Evolutionary conservation across 1,139 yeast genomes (phyloP).

Genomic region (Yamadazyma aaseri): DNA sequence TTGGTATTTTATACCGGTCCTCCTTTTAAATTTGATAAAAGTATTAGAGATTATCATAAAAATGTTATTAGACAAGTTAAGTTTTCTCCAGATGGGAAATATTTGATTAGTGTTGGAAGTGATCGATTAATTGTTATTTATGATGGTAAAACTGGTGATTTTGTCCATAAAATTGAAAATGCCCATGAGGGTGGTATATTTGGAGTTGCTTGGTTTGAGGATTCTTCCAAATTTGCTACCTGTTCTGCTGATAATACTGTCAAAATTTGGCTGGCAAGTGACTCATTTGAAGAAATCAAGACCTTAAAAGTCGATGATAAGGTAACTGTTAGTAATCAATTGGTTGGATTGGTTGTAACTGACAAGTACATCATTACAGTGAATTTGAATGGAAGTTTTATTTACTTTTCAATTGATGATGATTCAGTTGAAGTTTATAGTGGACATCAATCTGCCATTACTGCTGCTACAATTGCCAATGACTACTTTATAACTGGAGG

Average conservation of each 20-base stretch:
- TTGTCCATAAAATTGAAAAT: conserved; percentile 48
- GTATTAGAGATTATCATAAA: conserved; percentile 71
- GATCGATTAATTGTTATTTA: conserved; percentile 77
- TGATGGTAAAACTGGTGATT: conserved; percentile 88
- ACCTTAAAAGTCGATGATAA: conserved; percentile 43
- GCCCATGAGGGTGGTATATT: conserved; percentile 81
- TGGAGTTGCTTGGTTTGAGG: conserved; percentile 68
- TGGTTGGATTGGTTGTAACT: conserved; percentile 76
- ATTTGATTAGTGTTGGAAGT: conserved; percentile 80
- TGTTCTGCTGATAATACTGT: conserved; percentile 81
- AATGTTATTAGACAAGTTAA: conserved; percentile 80
- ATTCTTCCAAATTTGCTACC: conserved; percentile 65
- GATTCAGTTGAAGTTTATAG: conserved; percentile 40
- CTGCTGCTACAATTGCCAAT: conserved; percentile 37
- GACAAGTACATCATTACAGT: conserved; percentile 61
- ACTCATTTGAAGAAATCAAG: conserved; percentile 19
- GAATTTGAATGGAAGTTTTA: conserved; percentile 70
- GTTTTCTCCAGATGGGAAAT: conserved; percentile 76
- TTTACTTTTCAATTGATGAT: conserved; percentile 44
- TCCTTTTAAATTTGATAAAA: conserved; percentile 80
- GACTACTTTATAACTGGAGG: conserved; percentile 62
- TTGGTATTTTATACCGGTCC: conserved; percentile 89
- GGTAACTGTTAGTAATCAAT: conserved; percentile 57
- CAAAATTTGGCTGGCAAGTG: conserved; percentile 61
- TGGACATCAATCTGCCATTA: conserved; percentile 85